Base-by-base conservation (phyloP, 371 early-diverging fungal species). In the Syncephalastrum monosporum region DNA sequence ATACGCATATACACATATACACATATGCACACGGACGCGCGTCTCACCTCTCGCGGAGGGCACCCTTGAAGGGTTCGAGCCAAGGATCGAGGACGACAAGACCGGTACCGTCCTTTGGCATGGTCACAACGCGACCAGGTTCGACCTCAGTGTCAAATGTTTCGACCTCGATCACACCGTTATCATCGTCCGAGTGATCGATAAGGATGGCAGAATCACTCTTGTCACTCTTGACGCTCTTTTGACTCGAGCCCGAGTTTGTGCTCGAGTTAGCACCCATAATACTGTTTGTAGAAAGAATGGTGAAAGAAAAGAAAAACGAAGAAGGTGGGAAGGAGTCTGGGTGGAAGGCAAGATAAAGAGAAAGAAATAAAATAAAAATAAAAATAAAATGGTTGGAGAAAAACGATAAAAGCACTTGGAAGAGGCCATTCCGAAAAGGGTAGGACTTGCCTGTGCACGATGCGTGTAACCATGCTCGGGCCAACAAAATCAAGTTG, bases 41-140 rank as follows among this genome's bases (percentile, higher is more conserved):
- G 14, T 14, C 3, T 55, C 75, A 90, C 82, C 92, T 84, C 57
- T 81, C 54, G 15, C 65, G 65, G 33, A 91, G 72, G n/a, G 81
- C 77, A 41, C 65, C 78, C 45, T 71, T 65, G 59, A 79, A 88
- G 21, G 90, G 88, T 50, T 84, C 76, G 7, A 91, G 76, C 81
- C 87, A 91, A 47, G 88, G 87, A 61, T 91, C 92, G 5, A 81
- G 53, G 10, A 72, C 76, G 51, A 82, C 72, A 10, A 91, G 75
- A 15, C 83, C 87, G 17, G 85, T 82, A 47, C 86, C 86, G 54
- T 89, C 87, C 27, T 76, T 62, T 43, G 60, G 44, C 71, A 72
- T 72, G 1, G 67, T 67, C 45, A 76, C 50, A 3, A 72, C 60
- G 19, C 76, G 68, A 46, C 76, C 76, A 13, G 73, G 68, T 33